These are phyloP conservation scores for Balansia obtecta DNA, from an alignment of 2,329 filamentous ascomycete species.

Conservation along the genomic window DNA sequence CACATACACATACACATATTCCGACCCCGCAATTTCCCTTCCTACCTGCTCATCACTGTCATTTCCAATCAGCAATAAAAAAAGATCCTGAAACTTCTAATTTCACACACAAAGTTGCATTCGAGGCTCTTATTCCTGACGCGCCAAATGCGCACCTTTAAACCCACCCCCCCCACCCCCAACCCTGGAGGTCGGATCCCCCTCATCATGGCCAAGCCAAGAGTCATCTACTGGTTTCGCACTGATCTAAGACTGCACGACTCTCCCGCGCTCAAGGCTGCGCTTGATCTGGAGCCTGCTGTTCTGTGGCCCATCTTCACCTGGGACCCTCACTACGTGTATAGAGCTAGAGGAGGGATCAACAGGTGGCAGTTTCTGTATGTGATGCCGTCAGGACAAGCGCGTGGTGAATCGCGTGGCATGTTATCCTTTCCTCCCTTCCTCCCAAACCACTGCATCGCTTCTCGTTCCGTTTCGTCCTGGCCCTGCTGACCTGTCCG, in stretches of 20 bases:
- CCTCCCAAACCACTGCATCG: no score
- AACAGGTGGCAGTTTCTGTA: slow-evolving; percentile 66
- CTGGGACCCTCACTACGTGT: slow-evolving; percentile 74
- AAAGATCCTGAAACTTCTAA: neutral
- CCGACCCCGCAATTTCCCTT: neutral
- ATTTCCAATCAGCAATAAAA: neutral
- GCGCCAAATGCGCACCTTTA: neutral
- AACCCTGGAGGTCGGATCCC: neutral
- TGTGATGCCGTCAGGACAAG: slow-evolving; percentile 8
- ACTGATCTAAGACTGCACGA: slow-evolving; percentile 70
- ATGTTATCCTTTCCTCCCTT: neutral
- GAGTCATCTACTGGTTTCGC: slow-evolving; percentile 66
- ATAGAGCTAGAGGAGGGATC: slow-evolving; percentile 53
- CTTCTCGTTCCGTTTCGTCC: neutral
- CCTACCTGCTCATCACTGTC: neutral
- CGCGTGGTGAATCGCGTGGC: neutral
- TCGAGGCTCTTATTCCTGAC: neutral
- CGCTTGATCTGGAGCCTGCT: slow-evolving; percentile 55
- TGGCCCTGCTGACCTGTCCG: slow-evolving; percentile 13
- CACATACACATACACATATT: no score
- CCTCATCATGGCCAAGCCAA: slow-evolving; percentile 18
- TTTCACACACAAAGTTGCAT: neutral
- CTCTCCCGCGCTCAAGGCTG: slow-evolving; percentile 60
- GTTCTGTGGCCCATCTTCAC: slow-evolving; percentile 66
- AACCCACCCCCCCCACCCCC: no score